phyloP scores from a whole-genome alignment of 129 eudicot species.

The Ambrosia artemisiifolia region DNA sequence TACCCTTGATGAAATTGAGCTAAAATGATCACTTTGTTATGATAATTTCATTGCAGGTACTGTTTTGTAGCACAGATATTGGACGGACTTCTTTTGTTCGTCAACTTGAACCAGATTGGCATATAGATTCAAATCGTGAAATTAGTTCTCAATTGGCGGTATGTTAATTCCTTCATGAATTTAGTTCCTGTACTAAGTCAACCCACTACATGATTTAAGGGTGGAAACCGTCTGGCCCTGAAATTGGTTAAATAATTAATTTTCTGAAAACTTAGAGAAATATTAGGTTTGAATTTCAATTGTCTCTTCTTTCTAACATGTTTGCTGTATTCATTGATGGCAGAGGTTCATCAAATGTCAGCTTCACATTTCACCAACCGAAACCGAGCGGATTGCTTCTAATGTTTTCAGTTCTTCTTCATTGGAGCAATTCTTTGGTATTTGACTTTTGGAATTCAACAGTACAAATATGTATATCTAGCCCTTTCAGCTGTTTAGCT shows the following conservation, averaged over 20 bases:
- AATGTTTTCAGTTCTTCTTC: slow-evolving; percentile 58
- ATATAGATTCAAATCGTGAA: slow-evolving; percentile 73
- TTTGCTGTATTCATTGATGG: not conserved
- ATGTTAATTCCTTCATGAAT: slow-evolving; percentile 17
- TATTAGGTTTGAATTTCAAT: not conserved
- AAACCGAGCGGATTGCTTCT: slow-evolving; percentile 53
- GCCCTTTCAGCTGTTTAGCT: too few species aligned
- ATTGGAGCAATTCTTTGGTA: slow-evolving; percentile 62
- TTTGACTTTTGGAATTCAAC: slow-evolving; percentile 25
- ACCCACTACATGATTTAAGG: not conserved
- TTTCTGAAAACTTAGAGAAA: not conserved
- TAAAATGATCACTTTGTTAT: not conserved
- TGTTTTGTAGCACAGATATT: slow-evolving; percentile 85
- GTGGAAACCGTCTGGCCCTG: too few species aligned
- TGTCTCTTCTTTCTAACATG: not conserved
- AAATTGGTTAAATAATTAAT: too few species aligned
- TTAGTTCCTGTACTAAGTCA: too few species aligned
- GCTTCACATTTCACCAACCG: slow-evolving; percentile 53
- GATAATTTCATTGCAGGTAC: slow-evolving; percentile 51
- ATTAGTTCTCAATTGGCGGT: slow-evolving; percentile 69
- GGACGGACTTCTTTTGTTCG: slow-evolving; percentile 91
- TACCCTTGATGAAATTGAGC: not conserved
- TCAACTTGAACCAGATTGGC: slow-evolving; percentile 97
- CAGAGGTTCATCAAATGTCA: slow-evolving; percentile 84
- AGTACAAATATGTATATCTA: not conserved